These are phyloP conservation scores for Balamuthia mandrillaris DNA, from an alignment of 208 protist genomes.

Conservation along the genomic window DNA sequence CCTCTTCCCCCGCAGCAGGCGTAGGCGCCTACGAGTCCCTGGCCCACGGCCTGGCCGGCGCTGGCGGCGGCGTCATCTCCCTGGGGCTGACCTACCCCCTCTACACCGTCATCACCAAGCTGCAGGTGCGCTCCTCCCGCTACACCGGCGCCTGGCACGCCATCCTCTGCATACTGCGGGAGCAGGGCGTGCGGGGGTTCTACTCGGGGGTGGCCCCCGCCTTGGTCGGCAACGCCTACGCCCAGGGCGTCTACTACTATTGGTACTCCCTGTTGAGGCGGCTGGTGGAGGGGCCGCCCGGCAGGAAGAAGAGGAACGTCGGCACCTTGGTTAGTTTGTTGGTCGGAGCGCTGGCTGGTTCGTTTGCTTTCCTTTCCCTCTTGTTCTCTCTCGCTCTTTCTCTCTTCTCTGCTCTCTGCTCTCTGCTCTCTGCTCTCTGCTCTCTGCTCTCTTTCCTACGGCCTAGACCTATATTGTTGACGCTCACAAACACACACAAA, in stretches of 20 bases:
- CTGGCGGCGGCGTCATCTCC: constrained; percentile 29
- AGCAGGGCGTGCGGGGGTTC: constrained; percentile 22
- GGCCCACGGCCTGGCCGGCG: no score
- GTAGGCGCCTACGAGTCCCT: no score
- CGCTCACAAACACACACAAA: no score
- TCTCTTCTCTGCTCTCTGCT: no score
- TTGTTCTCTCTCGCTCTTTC: no score
- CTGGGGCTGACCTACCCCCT: constrained; percentile 35
- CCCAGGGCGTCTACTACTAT: constrained; percentile 42
- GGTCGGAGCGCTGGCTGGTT: no score
- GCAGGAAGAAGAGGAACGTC: constrained; percentile 26
- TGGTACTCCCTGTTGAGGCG: constrained; percentile 26
- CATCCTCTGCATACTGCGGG: constrained; percentile 14
- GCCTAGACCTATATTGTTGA: no score
- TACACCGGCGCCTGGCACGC: constrained; percentile 11
- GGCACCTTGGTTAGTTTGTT: background rate
- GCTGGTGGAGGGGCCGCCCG: constrained; percentile 6
- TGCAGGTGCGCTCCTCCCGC: constrained; percentile 36
- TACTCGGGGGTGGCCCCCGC: constrained; percentile 21
- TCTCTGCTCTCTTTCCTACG: no score
- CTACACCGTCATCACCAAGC: constrained; percentile 40
- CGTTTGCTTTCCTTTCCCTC: no score
- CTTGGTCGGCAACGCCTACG: constrained; percentile 36
- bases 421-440: no score
- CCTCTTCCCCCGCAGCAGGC: no score